Evolutionary conservation across 2,329 filamentous ascomycete species (phyloP), one percentile per base, ranked within the genome.

Genomic region (Epichloe uncinata): DNA sequence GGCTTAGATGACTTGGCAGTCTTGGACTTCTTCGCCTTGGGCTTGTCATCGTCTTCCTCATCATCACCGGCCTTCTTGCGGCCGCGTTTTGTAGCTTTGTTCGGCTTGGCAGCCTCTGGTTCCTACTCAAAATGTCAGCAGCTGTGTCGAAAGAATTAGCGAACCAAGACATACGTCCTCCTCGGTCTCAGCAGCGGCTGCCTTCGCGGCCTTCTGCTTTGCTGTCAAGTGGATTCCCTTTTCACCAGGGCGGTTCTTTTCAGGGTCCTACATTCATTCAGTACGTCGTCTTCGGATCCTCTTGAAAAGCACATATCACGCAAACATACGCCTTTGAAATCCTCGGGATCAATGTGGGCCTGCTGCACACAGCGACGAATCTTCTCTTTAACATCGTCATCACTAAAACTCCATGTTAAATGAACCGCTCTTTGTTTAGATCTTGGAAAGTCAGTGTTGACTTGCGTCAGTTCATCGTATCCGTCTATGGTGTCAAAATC

Each of bases 261-360:
- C 84, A 3, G 78, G 71, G 56, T 94, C 87, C 86, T 93, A 56
- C 4, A 47, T 47, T 46, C 20, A 13, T 33, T 34, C 13, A 45
- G 45, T 45, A 18, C 34, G 22, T 36, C 30, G 33, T 30, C 4
- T 13, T 36, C 22, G 30, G 7, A 8, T 6, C 42, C 11, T 11
- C 43, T 20, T 38, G 6, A n/a, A 16, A 16, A 13, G 8, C 8
- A 18, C 15, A 15, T 4, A 5, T 18, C 18, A 15, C 5, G n/a
- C 58, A 20, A 34, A 72, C 85, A 69, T 75, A 95, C 89, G 12
- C 88, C 88, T 35, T 84, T 91, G 81, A 88, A 96, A 58, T 96
- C 91, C 47, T 87, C 83, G 41, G 87, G 75, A 57, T 85, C 84
- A 58, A 97, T 84, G 59, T 93, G 86, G 22, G 87, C 88, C 62